Conservation (phyloP, 345 rosid genomes). For the Eucalyptus tenuipes region DNA sequence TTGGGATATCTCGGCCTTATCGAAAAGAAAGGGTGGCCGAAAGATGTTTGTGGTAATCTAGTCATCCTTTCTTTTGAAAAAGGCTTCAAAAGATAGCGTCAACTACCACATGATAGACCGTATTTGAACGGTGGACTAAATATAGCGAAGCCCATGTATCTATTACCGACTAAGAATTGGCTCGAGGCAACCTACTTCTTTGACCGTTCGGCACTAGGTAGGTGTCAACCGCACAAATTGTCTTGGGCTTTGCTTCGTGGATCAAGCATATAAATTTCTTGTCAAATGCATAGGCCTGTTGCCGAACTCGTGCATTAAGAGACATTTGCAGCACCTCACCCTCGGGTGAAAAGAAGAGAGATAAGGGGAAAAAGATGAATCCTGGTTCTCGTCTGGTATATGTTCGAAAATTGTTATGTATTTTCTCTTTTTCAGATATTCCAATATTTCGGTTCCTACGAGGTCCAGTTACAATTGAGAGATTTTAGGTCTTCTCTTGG, state of each 20-base stretch:
- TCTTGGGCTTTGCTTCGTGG: background rate
- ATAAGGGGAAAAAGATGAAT: background rate
- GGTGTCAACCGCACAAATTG: background rate
- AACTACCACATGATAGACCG: background rate
- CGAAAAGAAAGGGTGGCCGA: background rate
- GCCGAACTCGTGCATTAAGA: background rate
- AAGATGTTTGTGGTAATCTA: background rate
- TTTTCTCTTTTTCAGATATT: background rate
- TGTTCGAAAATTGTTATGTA: background rate
- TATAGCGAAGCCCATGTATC: background rate
- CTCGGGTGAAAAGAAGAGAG: background rate
- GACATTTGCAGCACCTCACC: background rate
- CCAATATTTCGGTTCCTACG: background rate
- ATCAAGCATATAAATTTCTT: background rate
- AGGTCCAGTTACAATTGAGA: background rate
- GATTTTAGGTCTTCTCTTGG: background rate
- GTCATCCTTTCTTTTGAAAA: background rate
- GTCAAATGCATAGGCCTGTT: background rate
- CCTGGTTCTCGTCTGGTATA: background rate
- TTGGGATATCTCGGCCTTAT: background rate
- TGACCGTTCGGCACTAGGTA: background rate
- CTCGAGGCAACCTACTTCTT: background rate
- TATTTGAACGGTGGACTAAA: background rate
- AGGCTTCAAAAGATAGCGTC: background rate
- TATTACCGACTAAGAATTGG: background rate